Conservation (phyloP, 768 basidiomycete species). For the Peribolospora baueri region DNA sequence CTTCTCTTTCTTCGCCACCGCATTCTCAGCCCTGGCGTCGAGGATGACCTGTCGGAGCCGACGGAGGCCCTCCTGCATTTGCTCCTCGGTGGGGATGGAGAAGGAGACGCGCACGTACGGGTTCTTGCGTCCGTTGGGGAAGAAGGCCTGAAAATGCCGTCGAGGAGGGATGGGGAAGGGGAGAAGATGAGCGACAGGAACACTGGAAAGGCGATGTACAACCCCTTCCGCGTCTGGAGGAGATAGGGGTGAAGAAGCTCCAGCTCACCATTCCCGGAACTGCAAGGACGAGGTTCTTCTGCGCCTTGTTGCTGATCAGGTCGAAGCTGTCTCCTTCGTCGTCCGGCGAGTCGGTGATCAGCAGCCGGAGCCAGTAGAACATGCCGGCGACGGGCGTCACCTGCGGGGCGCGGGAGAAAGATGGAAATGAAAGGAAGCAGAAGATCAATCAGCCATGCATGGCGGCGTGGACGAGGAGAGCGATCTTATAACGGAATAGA, state of each 20-base stretch:
- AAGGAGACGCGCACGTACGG: slow-evolving; percentile 63
- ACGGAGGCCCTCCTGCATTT: slow-evolving; percentile 48
- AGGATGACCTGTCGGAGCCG: slow-evolving; percentile 25
- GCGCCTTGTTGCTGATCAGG: slow-evolving; percentile 47
- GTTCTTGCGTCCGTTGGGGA: slow-evolving; percentile 43
- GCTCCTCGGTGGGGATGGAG: slow-evolving; percentile 37
- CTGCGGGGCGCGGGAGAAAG: no score
- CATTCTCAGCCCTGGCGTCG: slow-evolving; percentile 1
- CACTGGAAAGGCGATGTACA: background rate
- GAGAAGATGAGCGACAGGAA: background rate
- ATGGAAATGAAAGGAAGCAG: no score
- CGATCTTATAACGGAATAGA: background rate
- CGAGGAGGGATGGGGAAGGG: background rate
- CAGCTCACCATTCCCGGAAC: slow-evolving; percentile 36
- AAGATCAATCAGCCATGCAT: no score
- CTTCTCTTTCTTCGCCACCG: no score
- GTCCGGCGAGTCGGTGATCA: slow-evolving; percentile 9
- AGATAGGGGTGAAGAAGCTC: slow-evolving; percentile 11
- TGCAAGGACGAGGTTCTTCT: slow-evolving; percentile 62
- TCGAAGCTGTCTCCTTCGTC: slow-evolving; percentile 41
- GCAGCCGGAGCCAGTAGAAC: slow-evolving; percentile 46
- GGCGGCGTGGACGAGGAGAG: slow-evolving; percentile 27
- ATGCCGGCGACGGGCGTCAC: slow-evolving; percentile 47
- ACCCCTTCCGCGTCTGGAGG: background rate
- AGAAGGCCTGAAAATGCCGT: slow-evolving; percentile 29